Evolutionary conservation across 2,329 filamentous ascomycete genomes (phyloP).

Genomic region (Dothidotthia symphoricarpi): DNA sequence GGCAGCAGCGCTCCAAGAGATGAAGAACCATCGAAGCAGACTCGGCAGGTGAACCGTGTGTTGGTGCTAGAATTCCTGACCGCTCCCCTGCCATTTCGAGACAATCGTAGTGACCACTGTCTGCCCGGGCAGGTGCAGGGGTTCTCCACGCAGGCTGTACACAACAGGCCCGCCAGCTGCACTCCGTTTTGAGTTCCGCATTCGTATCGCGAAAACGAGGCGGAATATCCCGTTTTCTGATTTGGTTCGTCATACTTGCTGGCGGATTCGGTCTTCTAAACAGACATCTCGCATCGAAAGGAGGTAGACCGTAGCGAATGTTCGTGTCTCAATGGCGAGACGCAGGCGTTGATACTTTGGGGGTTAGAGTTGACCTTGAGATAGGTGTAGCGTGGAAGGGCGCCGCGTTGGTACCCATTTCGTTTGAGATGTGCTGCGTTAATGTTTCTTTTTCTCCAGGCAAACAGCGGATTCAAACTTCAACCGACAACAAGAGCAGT

Average conservation of each 20-base stretch:
- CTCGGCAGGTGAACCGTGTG: conserved; percentile 23
- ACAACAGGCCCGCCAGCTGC: conserved; percentile 14
- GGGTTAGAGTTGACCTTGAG: conserved; percentile 6
- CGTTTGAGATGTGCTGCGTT: neutral
- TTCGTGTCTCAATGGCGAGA: conserved; percentile 14
- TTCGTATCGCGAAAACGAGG: conserved; percentile 1
- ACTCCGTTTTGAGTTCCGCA: conserved; percentile 4
- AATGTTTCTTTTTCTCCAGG: neutral
- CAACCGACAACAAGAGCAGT: conserved; percentile 8
- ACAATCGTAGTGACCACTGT: no score
- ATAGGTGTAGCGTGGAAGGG: conserved; percentile 14
- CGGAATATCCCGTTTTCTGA: conserved; percentile 10
- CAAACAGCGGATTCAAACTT: conserved; percentile 1
- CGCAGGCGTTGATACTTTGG: conserved; percentile 10
- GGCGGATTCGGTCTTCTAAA: conserved; percentile 4
- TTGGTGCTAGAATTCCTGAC: conserved; percentile 6
- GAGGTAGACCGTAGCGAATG: conserved; percentile 7
- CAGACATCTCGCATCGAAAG: conserved; percentile 7
- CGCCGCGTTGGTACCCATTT: neutral
- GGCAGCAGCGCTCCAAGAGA: conserved; percentile 4
- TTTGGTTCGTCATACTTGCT: conserved; percentile 16
- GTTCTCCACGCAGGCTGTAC: conserved; percentile 1
- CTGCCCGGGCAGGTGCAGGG: conserved; percentile 11
- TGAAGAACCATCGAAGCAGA: conserved; percentile 3
- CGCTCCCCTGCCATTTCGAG: conserved; percentile 1